Base-by-base conservation (phyloP, 805 yeast species). In the Candida xiaguanensis region DNA sequence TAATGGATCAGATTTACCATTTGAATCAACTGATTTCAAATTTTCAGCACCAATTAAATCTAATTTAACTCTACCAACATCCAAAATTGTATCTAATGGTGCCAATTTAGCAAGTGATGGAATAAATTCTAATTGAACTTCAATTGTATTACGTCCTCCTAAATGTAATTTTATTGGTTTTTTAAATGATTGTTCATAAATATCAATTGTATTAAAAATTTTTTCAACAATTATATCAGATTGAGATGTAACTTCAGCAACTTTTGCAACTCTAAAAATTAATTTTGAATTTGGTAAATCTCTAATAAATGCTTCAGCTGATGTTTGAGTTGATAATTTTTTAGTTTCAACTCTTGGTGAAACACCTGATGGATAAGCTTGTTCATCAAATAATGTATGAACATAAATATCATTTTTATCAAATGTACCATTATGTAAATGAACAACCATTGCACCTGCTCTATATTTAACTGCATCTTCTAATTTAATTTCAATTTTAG, bases 1-100 rank as follows among this genome's bases (percentile, higher is more conserved):
- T 50, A 67, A 77, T 40, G 95, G 95, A 65, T 85, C 95, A 3
- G 91, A 81, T 52, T 79, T 80, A 40, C 93, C 93, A 51, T 81
- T 82, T 39, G 76, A 63, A 56, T 85, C 93, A 34, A 78, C 83
- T 6, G 88, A 61, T 35, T 59, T 53, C 43, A 85, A 62, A 36
- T 67, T 60, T 18, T 67, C 67, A 22, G 80, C 93, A 34, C 76
- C 69, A 27, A 80, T 51, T 39, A 85, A 62, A 27, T 77, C 79
- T 48, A 85, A 55, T 31, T 72, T 67, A 36, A 85, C 56, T 9
- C 65, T 47, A 51, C 95, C 95, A 17, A 87, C 83, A 55, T 85
- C 91, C 43, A 69, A 53, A 43, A 83, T 71, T 4, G 83, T 71
- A 50, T 85, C 93, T 16, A 74, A 61, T 9, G 75, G 70, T 19